phyloP scores from a whole-genome alignment of 192 early-diverging fungal species.

The Phlyctochytrium bullatum region DNA sequence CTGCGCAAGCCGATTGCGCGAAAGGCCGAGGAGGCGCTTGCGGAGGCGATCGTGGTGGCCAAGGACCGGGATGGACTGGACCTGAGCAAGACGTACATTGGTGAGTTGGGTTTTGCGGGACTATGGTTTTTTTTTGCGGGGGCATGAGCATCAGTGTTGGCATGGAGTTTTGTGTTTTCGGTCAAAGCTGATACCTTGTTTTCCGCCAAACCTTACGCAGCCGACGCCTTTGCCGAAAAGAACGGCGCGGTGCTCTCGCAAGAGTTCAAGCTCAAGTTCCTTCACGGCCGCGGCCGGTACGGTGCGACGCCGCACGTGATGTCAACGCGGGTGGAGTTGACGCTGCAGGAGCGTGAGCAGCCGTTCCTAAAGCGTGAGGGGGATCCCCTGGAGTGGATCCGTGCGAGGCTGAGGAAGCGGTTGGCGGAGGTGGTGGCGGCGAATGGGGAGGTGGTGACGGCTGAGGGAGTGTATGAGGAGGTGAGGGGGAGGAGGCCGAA shows the following conservation, averaged over 20 bases:
- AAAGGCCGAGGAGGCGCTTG: constrained; percentile 28
- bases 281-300: constrained; percentile 47
- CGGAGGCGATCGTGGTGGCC: constrained; percentile 38
- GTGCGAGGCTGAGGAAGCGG: constrained; percentile 32
- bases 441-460: constrained; percentile 9
- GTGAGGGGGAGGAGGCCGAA: constrained; percentile 11
- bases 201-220: constrained; percentile 16
- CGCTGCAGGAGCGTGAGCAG: constrained; percentile 43
- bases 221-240: constrained; percentile 43
- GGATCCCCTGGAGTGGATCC: constrained; percentile 48
- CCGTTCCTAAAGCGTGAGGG: constrained; percentile 21
- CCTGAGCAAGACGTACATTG: constrained; percentile 45
- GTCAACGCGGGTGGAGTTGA: constrained; percentile 35
- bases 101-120: constrained; percentile 20
- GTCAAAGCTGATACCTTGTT: neutral
- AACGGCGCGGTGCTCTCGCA: constrained; percentile 29
- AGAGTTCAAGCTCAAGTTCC: constrained; percentile 29
- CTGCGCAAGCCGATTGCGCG: constrained; percentile 31
- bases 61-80: constrained; percentile 38
- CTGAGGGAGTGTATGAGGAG: constrained; percentile 31
- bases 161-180: neutral
- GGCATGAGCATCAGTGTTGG: neutral
- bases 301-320: constrained; percentile 45
- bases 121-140: neutral
- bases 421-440: constrained; percentile 5